These are phyloP conservation scores for Keithomyces neogunnii DNA, from an alignment of 2,329 filamentous ascomycete species.

Conservation along the genomic window DNA sequence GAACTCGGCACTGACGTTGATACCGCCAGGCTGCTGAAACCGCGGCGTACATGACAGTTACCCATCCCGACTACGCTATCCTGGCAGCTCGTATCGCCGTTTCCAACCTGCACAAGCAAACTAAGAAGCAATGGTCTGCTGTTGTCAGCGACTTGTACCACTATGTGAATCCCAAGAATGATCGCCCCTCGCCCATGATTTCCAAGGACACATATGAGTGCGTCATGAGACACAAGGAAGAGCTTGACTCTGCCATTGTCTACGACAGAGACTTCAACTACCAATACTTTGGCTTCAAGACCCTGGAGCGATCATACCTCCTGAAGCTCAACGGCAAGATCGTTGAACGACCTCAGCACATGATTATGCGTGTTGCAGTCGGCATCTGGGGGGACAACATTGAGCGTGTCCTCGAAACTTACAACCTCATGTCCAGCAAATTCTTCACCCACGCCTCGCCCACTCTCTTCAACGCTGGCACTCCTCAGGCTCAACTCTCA, in stretches of 20 bases:
- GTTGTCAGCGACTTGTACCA: slow-evolving; percentile 90
- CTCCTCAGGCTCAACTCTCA: slow-evolving; percentile 86
- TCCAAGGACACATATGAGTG: slow-evolving; percentile 82
- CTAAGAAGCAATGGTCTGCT: slow-evolving; percentile 98
- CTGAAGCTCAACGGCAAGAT: slow-evolving; percentile 93
- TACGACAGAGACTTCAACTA: slow-evolving; percentile 99
- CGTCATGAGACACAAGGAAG: slow-evolving; percentile 92
- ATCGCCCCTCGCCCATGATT: slow-evolving; percentile 83
- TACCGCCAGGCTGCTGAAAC: slow-evolving; percentile 80
- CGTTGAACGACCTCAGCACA: slow-evolving; percentile 94
- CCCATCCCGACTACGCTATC: slow-evolving; percentile 97
- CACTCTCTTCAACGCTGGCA: slow-evolving; percentile 96
- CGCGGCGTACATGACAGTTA: slow-evolving; percentile 99
- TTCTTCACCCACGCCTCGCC: slow-evolving; percentile 98
- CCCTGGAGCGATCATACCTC: slow-evolving; percentile 92
- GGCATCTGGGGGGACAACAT: slow-evolving; percentile 94
- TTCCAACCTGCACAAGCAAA: slow-evolving; percentile 99
- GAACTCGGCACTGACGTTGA: slow-evolving; percentile 2
- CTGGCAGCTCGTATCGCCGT: slow-evolving; percentile 97
- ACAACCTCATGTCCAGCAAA: slow-evolving; percentile 98
- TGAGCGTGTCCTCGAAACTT: slow-evolving; percentile 92
- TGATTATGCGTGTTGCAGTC: slow-evolving; percentile 99
- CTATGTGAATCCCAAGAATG: slow-evolving; percentile 94
- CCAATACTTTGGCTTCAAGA: slow-evolving; percentile 99
- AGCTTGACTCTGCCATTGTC: slow-evolving; percentile 97